Evolutionary conservation across 441 rosid genomes (phyloP).

Genomic region (Mallotus repandus): DNA sequence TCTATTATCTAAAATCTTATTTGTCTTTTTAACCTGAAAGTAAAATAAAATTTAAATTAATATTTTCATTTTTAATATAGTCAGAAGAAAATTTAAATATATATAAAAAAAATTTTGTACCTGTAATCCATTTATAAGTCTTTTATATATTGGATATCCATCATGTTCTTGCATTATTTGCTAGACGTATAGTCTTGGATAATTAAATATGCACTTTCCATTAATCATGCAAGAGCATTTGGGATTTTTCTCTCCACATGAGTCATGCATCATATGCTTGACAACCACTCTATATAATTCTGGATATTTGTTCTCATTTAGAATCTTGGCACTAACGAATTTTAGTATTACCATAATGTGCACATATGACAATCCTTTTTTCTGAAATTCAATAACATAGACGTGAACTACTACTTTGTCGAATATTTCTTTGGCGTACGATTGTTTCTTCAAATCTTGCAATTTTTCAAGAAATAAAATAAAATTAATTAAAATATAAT

Average conservation of each 20-base stretch:
- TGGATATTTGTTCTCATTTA: neutral
- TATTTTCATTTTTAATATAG: too few relatives aligned
- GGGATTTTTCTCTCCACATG: neutral
- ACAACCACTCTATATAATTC: neutral
- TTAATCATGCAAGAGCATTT: neutral
- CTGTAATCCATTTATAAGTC: too few relatives aligned
- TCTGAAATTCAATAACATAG: neutral
- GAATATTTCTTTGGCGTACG: neutral
- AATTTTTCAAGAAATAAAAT: neutral
- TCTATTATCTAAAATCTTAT: too few relatives aligned
- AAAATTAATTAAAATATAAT: too few relatives aligned
- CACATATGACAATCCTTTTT: neutral
- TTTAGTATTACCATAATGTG: neutral
- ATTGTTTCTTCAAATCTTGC: neutral
- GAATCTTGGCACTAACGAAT: neutral
- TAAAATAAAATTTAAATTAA: too few relatives aligned
- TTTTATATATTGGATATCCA: too few relatives aligned
- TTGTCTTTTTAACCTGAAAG: too few relatives aligned
- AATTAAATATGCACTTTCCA: too few relatives aligned
- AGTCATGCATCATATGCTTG: constrained; percentile 8
- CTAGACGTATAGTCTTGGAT: too few relatives aligned
- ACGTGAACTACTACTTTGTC: neutral
- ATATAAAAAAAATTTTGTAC: too few relatives aligned
- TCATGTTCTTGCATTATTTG: too few relatives aligned
- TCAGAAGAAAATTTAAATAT: too few relatives aligned